phyloP scores from a whole-genome alignment of 2,329 filamentous ascomycete species.

The Fusarium sp. region DNA sequence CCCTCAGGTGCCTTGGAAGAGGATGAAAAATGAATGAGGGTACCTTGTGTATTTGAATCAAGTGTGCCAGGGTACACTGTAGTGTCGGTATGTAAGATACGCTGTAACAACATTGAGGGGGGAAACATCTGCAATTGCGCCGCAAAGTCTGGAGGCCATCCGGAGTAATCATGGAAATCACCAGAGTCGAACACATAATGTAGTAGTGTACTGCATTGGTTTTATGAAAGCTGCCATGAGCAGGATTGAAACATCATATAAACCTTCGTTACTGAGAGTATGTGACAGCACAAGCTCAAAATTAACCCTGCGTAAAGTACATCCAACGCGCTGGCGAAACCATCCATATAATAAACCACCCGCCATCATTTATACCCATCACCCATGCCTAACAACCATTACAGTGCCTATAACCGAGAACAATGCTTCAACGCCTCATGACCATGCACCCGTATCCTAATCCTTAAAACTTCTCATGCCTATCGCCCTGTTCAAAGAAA shows the following conservation, averaged over 20 bases:
- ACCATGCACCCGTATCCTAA: slow-evolving; percentile 34
- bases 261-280: not conserved
- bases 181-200: not conserved
- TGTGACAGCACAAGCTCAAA: slow-evolving; percentile 25
- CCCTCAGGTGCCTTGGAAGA: slow-evolving; percentile 20
- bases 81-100: slow-evolving; percentile 35
- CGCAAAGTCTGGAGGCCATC: not conserved
- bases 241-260: not conserved
- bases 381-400: slow-evolving; percentile 18
- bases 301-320: slow-evolving; percentile 38
- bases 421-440: slow-evolving; percentile 44
- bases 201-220: not conserved
- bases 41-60: not conserved
- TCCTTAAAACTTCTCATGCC: slow-evolving; percentile 7
- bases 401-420: slow-evolving; percentile 31
- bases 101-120: slow-evolving; percentile 4
- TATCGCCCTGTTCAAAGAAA: slow-evolving; percentile 66
- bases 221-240: not conserved
- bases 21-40: slow-evolving; percentile 14
- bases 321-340: slow-evolving; percentile 32
- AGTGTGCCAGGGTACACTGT: not conserved
- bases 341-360: slow-evolving; percentile 27
- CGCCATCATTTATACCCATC: slow-evolving; percentile 22
- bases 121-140: not conserved
- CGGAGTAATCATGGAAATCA: too few species aligned